phyloP scores from a whole-genome alignment of 23 red algal genomes.

The Gracilaria vermiculophylla region DNA sequence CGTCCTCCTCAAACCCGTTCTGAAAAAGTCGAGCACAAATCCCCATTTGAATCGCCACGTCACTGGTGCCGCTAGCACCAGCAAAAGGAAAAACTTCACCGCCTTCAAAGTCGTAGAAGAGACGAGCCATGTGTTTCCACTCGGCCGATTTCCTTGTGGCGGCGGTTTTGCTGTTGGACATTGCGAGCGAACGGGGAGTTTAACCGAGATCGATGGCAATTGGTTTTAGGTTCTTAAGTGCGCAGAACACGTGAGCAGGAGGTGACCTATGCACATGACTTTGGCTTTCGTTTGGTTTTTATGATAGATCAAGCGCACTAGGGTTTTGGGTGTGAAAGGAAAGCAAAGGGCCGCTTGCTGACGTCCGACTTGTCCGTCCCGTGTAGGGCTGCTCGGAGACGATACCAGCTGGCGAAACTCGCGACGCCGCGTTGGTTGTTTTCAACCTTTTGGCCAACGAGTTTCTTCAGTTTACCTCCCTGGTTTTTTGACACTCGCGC shows the following conservation, averaged over 20 bases:
- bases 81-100: neutral
- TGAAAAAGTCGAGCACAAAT: constrained; percentile 12
- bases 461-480: too few species aligned
- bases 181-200: neutral
- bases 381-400: too few species aligned
- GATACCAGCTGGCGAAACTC: too few species aligned
- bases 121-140: neutral
- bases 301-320: too few species aligned
- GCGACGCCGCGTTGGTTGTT: too few species aligned
- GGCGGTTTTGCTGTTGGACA: neutral
- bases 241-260: too few species aligned
- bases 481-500: too few species aligned
- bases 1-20: neutral
- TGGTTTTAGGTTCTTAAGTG: neutral
- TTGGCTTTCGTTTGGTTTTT: constrained; percentile 8
- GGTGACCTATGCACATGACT: too few species aligned
- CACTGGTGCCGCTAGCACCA: neutral
- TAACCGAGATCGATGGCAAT: neutral
- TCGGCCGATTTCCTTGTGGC: neutral
- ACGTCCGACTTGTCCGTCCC: too few species aligned
- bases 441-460: too few species aligned
- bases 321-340: too few species aligned
- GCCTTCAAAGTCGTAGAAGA: constrained; percentile 12
- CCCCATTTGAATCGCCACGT: neutral
- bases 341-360: too few species aligned